Evolutionary conservation across 2,329 filamentous ascomycete genomes (phyloP).

Genomic region (Podosphaera aphanis): DNA sequence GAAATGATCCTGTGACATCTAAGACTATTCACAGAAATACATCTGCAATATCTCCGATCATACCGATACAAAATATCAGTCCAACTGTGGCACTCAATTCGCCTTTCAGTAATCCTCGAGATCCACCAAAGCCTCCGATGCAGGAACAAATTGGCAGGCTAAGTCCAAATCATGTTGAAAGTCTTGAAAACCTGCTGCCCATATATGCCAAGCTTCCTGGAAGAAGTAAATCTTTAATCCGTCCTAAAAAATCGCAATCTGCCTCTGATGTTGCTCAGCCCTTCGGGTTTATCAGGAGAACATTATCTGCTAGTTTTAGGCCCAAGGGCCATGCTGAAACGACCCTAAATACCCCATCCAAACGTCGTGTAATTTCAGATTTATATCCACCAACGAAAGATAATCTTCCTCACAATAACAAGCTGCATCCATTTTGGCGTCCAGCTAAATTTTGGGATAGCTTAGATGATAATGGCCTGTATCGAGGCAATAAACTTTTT

Average conservation of each 20-base stretch:
- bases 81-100: constrained; percentile 33
- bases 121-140: constrained; percentile 30
- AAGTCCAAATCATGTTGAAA: constrained; percentile 22
- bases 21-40: not conserved
- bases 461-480: constrained; percentile 15
- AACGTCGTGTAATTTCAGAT: constrained; percentile 9
- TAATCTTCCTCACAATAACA: constrained; percentile 26
- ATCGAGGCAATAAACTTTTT: constrained; percentile 15
- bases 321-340: constrained; percentile 6
- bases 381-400: constrained; percentile 23
- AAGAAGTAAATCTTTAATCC: constrained; percentile 27
- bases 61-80: constrained; percentile 26
- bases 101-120: constrained; percentile 35
- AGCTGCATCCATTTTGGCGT: constrained; percentile 37
- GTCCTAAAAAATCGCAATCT: constrained; percentile 27
- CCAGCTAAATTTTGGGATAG: constrained; percentile 25
- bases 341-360: constrained; percentile 10
- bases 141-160: constrained; percentile 34
- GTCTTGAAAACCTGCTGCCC: constrained; percentile 1
- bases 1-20: not conserved
- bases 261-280: constrained; percentile 26
- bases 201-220: constrained; percentile 17
- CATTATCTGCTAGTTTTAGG: constrained; percentile 12
- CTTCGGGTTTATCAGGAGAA: constrained; percentile 27
- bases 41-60: constrained; percentile 20